Base-by-base conservation (phyloP, 331 rosid genomes). In the Quercus lobata region DNA sequence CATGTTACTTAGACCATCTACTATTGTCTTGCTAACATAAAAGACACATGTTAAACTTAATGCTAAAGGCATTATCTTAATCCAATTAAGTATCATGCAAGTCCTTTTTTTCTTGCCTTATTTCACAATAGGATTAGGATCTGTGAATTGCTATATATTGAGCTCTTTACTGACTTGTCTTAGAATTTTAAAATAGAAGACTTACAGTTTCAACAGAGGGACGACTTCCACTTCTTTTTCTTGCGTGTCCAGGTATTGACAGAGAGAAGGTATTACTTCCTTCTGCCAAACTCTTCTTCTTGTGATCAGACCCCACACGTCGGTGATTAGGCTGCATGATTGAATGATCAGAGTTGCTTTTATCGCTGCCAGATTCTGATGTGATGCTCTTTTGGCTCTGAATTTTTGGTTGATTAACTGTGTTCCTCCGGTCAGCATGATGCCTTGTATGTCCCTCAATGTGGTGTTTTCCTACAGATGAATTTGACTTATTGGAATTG, bases 261-360 rank as follows among this genome's bases (percentile, higher is more conserved):
- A 82, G 52, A 53, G 84, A 80, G 78, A 79, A 68, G 81, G 83
- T 72, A 56, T 44, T 32, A 6, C 22, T 22, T 55, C 72, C 74
- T 44, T 71, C 84, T 35, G 78, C 54, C 63, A 73, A 61, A 27
- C 46, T 82, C 65, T 83, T 82, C 58, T 74, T 87, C n/a, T 74
- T 52, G 44, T 12, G 54, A 49, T 74, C 74, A 22, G 72, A 68
- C 57, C 73, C 71, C 32, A 49, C 16, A 10, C 52, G 27, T 73
- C 49, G 44, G 19, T 65, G 62, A 24, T 37, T 52, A 1, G 54
- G 72, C 29, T n/a, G 63, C 69, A 72, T 21, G 17, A 41, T 34
- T 37, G 85, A 71, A 66, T n/a, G 9, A 58, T 80, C 85, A 18
- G 85, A 81, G 27, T 37, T 71, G 65, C 69, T 63, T 69, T 32